A percentile compares a stretch with the other conserved stretches of the same genome.
These are phyloP conservation scores for Xylaria sp. DNA, from an alignment of 2,329 filamentous ascomycete genomes.

Conservation along the genomic window DNA sequence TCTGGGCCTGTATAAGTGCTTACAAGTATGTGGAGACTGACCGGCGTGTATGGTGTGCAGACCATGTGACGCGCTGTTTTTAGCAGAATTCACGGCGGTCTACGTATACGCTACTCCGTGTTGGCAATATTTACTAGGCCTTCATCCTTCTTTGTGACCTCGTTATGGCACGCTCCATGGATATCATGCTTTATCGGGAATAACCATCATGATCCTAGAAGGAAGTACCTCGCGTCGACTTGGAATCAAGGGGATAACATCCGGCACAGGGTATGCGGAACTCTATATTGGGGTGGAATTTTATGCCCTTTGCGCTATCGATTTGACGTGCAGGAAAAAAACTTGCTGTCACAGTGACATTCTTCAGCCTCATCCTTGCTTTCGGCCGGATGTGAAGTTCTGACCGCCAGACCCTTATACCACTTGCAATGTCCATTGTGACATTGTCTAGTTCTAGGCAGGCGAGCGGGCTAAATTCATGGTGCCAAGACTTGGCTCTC, in stretches of 20 bases:
- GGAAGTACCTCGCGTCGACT: constrained; percentile 1
- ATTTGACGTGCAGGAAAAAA: neutral
- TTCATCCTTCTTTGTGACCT: constrained; percentile 7
- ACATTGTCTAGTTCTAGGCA: neutral
- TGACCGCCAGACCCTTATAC: neutral
- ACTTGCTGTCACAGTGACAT: neutral
- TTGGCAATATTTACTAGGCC: constrained; percentile 2
- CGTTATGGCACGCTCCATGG: constrained; percentile 8
- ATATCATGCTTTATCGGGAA: constrained; percentile 5
- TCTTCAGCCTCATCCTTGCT: constrained; percentile 10
- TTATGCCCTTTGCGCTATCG: constrained; percentile 2
- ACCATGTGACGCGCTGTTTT: constrained; percentile 7
- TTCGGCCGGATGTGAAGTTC: neutral
- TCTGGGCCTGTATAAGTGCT: neutral
- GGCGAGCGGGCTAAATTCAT: neutral
- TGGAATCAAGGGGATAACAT: neutral
- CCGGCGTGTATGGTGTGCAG: neutral
- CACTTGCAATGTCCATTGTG: neutral
- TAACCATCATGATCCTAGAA: neutral
- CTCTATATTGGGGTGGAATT: neutral
- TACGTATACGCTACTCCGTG: constrained; percentile 1
- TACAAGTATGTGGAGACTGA: neutral
- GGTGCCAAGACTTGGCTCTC: constrained; percentile 10
- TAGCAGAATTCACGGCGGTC: neutral
- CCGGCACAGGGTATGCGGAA: neutral